Evolutionary conservation across 176 grass and related monocot genomes (phyloP).

Genomic region (Cymbopogon citratus): DNA sequence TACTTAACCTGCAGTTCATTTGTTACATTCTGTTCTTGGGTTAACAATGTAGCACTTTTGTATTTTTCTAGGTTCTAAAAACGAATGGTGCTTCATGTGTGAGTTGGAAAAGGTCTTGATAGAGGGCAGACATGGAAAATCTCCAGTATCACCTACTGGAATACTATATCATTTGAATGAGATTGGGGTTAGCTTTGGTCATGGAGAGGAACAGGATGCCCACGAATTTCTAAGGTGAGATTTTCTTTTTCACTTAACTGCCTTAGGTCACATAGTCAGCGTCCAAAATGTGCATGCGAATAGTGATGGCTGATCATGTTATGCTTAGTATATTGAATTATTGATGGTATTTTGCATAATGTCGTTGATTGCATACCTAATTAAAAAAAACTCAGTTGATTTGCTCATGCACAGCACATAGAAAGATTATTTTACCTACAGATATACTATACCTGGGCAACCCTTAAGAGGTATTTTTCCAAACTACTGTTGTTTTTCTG

Average conservation of each 20-base stretch:
- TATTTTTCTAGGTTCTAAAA: slow-evolving; percentile 55
- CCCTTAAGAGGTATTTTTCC: background rate
- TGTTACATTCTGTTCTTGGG: background rate
- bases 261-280: background rate
- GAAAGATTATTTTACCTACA: slow-evolving; percentile 1
- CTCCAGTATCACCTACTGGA: slow-evolving; percentile 56
- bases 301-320: background rate
- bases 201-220: slow-evolving; percentile 64
- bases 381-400: background rate
- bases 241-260: slow-evolving; percentile 9
- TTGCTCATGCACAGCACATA: background rate
- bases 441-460: background rate
- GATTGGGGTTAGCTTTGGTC: slow-evolving; percentile 56
- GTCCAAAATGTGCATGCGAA: slow-evolving; percentile 3
- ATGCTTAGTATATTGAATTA: background rate
- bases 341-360: background rate
- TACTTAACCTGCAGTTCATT: slow-evolving; percentile 11
- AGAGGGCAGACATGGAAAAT: slow-evolving; percentile 50
- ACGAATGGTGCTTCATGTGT: slow-evolving; percentile 85
- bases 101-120: slow-evolving; percentile 70
- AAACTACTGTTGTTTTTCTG: background rate
- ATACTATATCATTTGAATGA: slow-evolving; percentile 65
- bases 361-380: background rate
- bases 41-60: slow-evolving; percentile 7
- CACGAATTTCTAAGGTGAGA: slow-evolving; percentile 92